A percentile compares a stretch with the other conserved stretches of the same genome.
Conservation (phyloP, 2,329 filamentous ascomycete genomes). For the Eurotiales sp. region DNA sequence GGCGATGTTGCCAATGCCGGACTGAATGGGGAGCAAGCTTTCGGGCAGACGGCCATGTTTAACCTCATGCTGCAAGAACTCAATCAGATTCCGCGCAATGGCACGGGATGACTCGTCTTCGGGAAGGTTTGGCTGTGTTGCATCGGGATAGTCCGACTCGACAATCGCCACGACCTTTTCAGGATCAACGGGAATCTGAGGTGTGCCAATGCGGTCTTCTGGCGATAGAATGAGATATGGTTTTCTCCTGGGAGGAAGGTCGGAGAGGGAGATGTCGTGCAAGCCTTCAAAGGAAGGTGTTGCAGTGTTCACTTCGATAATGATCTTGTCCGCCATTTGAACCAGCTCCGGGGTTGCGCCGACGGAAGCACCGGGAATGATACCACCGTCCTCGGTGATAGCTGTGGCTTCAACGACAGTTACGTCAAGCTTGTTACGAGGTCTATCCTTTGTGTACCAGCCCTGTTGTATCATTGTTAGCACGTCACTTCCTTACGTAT, state of each 20-base stretch:
- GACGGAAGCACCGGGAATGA: conserved; percentile 81
- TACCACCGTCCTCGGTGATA: conserved; percentile 83
- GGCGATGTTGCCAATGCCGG: conserved; percentile 88
- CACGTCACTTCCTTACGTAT: too few relatives aligned
- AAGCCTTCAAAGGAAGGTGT: conserved; percentile 81
- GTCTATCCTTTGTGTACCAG: conserved; percentile 77
- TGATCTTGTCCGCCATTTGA: conserved; percentile 88
- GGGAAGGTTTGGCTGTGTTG: conserved; percentile 69
- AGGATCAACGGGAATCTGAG: conserved; percentile 77
- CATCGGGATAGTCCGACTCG: conserved; percentile 79
- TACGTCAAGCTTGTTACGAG: conserved; percentile 71
- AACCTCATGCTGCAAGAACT: conserved; percentile 84
- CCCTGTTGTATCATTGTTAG: conserved; percentile 50
- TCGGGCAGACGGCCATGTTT: conserved; percentile 69
- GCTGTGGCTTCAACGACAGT: conserved; percentile 81
- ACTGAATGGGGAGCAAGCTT: conserved; percentile 76
- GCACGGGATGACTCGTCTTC: conserved; percentile 68
- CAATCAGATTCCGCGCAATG: conserved; percentile 77
- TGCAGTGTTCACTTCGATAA: conserved; percentile 88
- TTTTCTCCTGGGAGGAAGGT: conserved; percentile 74
- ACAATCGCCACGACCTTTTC: conserved; percentile 81
- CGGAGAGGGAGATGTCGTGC: conserved; percentile 88
- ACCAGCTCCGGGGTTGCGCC: conserved; percentile 81
- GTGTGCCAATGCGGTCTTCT: conserved; percentile 80
- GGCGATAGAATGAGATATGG: conserved; percentile 81